Base-by-base conservation (phyloP, 805 yeast genomes). In the Nakazawaea wickerhamii region DNA sequence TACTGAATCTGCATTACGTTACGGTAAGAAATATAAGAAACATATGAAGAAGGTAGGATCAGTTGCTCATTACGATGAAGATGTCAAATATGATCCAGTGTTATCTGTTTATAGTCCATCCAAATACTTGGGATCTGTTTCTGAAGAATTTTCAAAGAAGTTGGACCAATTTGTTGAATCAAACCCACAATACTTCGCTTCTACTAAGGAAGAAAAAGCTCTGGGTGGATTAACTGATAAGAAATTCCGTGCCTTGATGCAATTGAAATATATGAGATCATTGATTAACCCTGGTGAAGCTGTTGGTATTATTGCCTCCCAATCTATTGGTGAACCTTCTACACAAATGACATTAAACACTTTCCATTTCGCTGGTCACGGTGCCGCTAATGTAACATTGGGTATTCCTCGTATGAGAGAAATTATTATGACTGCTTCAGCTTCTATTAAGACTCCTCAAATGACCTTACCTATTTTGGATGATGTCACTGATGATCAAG, bases 361-460 rank as follows among this genome's bases (percentile, higher is more conserved):
- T 46, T 91, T 91, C 87, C 99, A 93, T 72, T 93, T 93, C 59
- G 99, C 99, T 55, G 99, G 99, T 63, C 99, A 95, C 70, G 99
- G 99, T 79, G 99, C 99, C 45, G 99, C 99, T 36, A 93, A 93
- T 67, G 99, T 93, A 50, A 93, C 99, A 0, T 75, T 93, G 57
- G 99, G 99, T 84, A 93, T 93, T 60, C 99, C 99, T 32, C 96
- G 99, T 79, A 81, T 93, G 87, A 84, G 99, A 79, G 99, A 93
- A 76, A 93, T 93, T 64, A 89, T 93, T 61, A 93, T 93, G 99
- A 95, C 99, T 10, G 99, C 99, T 17, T 87, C 96, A 46, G 80
- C 96, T 18, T 68, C 84, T 37, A 93, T 93, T 58, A 87, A 88
- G 70, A 93, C 99, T n/a, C 99, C 99, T 35, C 98, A 93, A 68